Evolutionary conservation across 2,329 filamentous ascomycete genomes (phyloP).

Genomic region (Colletotrichum kahawae): DNA sequence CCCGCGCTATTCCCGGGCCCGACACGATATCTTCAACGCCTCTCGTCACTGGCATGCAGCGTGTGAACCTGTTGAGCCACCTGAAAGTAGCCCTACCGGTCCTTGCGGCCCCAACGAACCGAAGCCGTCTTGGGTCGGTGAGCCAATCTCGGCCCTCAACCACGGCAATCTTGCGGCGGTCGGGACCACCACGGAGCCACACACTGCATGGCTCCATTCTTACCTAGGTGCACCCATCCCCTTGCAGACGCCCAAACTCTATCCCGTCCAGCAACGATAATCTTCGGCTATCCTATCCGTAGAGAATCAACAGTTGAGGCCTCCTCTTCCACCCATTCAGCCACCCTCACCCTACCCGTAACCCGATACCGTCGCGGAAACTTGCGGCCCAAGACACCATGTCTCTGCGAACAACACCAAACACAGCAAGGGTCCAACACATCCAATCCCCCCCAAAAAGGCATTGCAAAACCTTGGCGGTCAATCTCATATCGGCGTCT

Average conservation of each 20-base stretch:
- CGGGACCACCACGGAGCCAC: not conserved
- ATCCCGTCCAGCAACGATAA: not conserved
- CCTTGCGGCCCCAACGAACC: slow-evolving; percentile 13
- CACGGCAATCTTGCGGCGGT: not conserved
- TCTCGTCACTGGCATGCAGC: not conserved
- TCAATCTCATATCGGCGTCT: not conserved
- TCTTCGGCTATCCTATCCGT: not conserved
- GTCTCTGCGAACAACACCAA: not conserved
- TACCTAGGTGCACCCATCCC: not conserved
- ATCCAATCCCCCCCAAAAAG: not conserved
- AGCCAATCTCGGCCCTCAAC: slow-evolving; percentile 7
- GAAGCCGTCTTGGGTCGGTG: slow-evolving; percentile 1
- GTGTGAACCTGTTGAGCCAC: slow-evolving; percentile 14
- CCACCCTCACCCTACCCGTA: not conserved
- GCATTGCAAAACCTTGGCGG: not conserved
- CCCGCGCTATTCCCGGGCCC: not conserved
- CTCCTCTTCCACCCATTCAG: not conserved
- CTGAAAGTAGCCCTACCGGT: slow-evolving; percentile 5
- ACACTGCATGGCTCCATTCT: not conserved
- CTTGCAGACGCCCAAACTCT: not conserved
- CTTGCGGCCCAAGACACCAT: slow-evolving; percentile 2
- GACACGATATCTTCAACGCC: not conserved
- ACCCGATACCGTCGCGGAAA: slow-evolving; percentile 4
- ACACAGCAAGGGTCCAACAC: not conserved
- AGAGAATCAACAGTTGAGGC: not conserved